Percentiles rank a stretch among this genome's conserved stretches.
phyloP scores from a whole-genome alignment of 176 grass and related monocot genomes.

The Eragrostis curvula region DNA sequence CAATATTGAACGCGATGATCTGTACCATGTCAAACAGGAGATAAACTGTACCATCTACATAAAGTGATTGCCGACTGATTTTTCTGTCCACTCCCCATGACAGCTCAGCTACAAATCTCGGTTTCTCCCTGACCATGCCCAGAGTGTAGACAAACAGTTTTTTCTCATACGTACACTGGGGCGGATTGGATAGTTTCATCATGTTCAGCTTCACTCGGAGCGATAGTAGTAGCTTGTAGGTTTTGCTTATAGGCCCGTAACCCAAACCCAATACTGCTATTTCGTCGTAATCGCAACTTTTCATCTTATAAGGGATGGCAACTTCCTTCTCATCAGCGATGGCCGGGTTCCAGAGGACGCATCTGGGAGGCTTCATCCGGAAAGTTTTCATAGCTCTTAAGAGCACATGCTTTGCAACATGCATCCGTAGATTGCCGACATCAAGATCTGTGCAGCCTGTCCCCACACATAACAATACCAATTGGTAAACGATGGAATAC shows the following conservation, averaged over 20 bases:
- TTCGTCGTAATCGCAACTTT: too few relatives aligned
- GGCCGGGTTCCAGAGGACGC: background rate
- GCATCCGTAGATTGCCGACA: too few relatives aligned
- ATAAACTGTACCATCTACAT: background rate
- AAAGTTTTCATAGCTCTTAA: too few relatives aligned
- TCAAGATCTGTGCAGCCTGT: too few relatives aligned
- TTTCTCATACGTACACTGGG: too few relatives aligned
- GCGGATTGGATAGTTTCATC: too few relatives aligned
- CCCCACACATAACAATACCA: too few relatives aligned
- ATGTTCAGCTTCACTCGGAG: too few relatives aligned
- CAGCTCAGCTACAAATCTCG: background rate
- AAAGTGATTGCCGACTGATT: background rate
- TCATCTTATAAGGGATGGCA: too few relatives aligned
- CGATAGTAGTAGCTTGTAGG: constrained; percentile 4
- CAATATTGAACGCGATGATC: background rate
- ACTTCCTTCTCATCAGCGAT: background rate
- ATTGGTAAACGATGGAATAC: too few relatives aligned
- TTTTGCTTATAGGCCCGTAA: background rate
- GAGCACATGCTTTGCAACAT: too few relatives aligned
- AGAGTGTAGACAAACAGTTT: background rate
- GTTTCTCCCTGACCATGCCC: background rate
- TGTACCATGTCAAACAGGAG: background rate
- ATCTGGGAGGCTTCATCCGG: background rate
- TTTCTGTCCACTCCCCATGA: background rate
- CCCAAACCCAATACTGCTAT: background rate